Base-by-base conservation (phyloP, 148 eudicot genomes). In the Drosera capensis region DNA sequence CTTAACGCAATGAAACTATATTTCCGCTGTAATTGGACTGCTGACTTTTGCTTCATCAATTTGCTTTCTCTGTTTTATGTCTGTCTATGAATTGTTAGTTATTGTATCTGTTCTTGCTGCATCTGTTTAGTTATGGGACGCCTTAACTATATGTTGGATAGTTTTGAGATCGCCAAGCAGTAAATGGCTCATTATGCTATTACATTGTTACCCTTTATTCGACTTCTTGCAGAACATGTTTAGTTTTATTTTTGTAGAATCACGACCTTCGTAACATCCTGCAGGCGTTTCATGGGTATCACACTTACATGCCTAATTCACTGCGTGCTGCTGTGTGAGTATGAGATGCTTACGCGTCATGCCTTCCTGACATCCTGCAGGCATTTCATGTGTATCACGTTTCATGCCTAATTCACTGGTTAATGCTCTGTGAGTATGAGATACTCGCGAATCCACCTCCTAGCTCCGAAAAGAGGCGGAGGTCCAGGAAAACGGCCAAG, bases 361-460 rank as follows among this genome's bases (percentile, higher is more conserved):
- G 9, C 2, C 3, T 34, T 34, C 38, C 38, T 34, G 2, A 9
- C 31, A n/a, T 28, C 31, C 4, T 9, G 38, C 57, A 90, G 97
- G 87, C 82, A 46, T 84, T 84, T 64, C 97, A 90, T 56, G 67
- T 84, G 17, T 90, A 71, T 43, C 97, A 90, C 43, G 57, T 66
- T 18, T 90, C 97, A 18, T 90, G 97, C 66, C 95, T 90, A 57
- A 48, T 90, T 42, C 93, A 84, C 60, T 90, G 97, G 97, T 58
- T 90, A 50, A 74, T 90, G 34, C 66, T 80, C 8, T 78, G 93
- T 43, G 95, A 84, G 75, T 48, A 43, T 39, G 87, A 83, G 71
- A 69, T 69, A 47, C 64, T 59, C 51, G 54, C 40, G 44, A 71
- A 68, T 14, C 75, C 73, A 44, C 61, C 65, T 2, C 60, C 25